phyloP scores from a whole-genome alignment of 169 alveolate genomes.

The Plasmodium chabaudi region DNA sequence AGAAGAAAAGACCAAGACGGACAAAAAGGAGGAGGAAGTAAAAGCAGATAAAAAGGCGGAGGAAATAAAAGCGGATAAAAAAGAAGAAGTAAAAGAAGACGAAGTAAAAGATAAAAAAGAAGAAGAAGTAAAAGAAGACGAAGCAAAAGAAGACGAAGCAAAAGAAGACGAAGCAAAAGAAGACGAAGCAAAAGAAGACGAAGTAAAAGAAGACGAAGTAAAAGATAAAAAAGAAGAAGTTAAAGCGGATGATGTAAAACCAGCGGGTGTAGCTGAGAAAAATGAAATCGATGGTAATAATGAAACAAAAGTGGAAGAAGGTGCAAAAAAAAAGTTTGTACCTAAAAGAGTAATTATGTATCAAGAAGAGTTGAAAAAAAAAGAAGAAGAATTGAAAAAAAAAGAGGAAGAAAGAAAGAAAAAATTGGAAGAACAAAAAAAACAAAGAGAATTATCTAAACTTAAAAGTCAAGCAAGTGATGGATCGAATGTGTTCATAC shows the following conservation, averaged over 20 bases:
- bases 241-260: neutral
- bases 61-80: conserved; percentile 9
- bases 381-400: conserved; percentile 24
- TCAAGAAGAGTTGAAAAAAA: conserved; percentile 25
- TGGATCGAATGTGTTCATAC: conserved; percentile 63
- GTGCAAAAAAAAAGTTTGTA: conserved; percentile 23
- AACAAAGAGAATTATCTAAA: conserved; percentile 35
- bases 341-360: conserved; percentile 65
- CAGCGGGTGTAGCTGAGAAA: neutral
- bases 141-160: neutral
- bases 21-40: neutral
- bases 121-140: conserved; percentile 2
- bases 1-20: neutral
- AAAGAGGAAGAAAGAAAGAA: conserved; percentile 15
- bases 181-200: neutral
- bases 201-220: too few species aligned
- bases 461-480: conserved; percentile 28
- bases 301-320: conserved; percentile 6
- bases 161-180: neutral
- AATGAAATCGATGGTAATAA: neutral
- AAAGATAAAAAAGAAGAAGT: too few species aligned
- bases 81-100: neutral
- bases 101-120: neutral
- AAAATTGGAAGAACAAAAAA: conserved; percentile 37
- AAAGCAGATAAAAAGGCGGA: neutral